Conservation (phyloP, 208 protist species). For the Leishmania martiniquensis region DNA sequence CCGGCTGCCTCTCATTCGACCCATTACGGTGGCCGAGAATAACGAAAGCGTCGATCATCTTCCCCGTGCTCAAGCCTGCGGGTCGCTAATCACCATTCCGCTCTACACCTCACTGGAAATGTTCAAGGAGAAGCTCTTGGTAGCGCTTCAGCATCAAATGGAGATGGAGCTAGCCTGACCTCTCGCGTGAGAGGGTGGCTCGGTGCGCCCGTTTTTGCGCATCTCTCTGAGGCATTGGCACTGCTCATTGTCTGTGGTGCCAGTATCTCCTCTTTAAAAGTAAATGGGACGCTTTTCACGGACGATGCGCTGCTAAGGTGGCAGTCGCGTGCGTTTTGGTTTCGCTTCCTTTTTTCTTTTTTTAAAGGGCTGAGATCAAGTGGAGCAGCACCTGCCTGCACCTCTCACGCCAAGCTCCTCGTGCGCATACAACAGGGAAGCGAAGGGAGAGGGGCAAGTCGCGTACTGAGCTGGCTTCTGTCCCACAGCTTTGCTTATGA, state of each 20-base stretch:
- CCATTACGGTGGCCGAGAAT: conserved; percentile 80
- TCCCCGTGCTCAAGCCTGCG: conserved; percentile 90
- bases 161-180: conserved; percentile 92
- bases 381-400: too few relatives aligned
- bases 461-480: neutral
- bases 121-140: conserved; percentile 78
- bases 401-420: too few relatives aligned
- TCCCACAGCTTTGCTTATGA: neutral
- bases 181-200: too few relatives aligned
- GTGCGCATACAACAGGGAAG: too few relatives aligned
- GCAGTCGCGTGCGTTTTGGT: neutral
- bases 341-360: neutral
- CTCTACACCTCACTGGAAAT: conserved; percentile 79
- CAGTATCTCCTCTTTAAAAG: neutral
- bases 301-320: too few relatives aligned
- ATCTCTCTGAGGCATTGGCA: neutral
- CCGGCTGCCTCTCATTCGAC: conserved; percentile 73
- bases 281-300: neutral
- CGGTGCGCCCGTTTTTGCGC: neutral
- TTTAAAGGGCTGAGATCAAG: too few relatives aligned
- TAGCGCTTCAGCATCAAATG: conserved; percentile 83
- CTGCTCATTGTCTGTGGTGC: neutral
- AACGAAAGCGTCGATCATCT: conserved; percentile 82
- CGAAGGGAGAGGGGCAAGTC: too few relatives aligned
- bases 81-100: conserved; percentile 83